Evolutionary conservation across 2,329 filamentous ascomycete genomes (phyloP).

Genomic region (Scorias spongiosa): DNA sequence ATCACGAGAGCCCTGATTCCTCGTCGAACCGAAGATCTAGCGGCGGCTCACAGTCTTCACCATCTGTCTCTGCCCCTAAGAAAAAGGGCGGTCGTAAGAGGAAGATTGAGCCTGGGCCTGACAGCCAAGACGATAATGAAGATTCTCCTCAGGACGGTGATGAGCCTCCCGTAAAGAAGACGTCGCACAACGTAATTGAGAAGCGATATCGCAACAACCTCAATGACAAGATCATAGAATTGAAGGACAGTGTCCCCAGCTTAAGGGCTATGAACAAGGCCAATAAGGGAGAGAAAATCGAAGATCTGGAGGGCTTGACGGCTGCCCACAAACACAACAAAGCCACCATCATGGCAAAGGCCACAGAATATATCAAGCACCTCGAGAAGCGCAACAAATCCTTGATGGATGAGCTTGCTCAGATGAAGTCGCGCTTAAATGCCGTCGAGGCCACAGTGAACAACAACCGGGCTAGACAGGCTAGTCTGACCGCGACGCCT

Average conservation of each 20-base stretch:
- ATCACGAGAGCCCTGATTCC: conserved; percentile 18
- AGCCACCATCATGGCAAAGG: conserved; percentile 89
- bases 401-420: conserved; percentile 64
- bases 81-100: conserved; percentile 22
- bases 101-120: conserved; percentile 11
- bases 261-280: conserved; percentile 61
- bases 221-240: conserved; percentile 89
- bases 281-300: conserved; percentile 54
- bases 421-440: conserved; percentile 59
- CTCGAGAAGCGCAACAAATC: conserved; percentile 80
- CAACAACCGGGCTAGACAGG: conserved; percentile 11
- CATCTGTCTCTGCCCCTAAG: conserved; percentile 12
- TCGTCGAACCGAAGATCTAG: conserved; percentile 14
- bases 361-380: conserved; percentile 90
- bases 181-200: conserved; percentile 95
- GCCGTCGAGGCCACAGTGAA: conserved; percentile 53
- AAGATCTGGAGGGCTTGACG: conserved; percentile 53
- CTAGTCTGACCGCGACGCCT: conserved; percentile 10
- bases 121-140: conserved; percentile 32
- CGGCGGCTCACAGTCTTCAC: conserved; percentile 16
- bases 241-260: conserved; percentile 84
- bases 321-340: conserved; percentile 94
- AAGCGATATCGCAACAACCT: conserved; percentile 92
- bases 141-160: conserved; percentile 15
- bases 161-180: conserved; percentile 58